A percentile compares a stretch with the other conserved stretches of the same genome.
Evolutionary conservation across 495 filamentous ascomycete species (phyloP).

Genomic region (Daldinia grandis): DNA sequence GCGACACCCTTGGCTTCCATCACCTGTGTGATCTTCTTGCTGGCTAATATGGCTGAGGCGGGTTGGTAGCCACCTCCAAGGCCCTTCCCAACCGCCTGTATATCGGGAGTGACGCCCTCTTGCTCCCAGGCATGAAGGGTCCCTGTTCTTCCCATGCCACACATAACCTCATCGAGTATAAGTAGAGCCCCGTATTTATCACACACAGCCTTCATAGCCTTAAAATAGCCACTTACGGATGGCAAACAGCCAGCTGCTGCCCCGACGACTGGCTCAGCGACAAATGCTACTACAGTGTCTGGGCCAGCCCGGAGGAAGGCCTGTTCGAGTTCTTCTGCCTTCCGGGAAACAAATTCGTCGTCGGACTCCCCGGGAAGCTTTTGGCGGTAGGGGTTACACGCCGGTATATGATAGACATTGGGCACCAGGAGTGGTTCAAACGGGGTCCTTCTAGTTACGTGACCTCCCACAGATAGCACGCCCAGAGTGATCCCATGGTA

Average conservation of each 20-base stretch:
- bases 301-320: conserved; percentile 78
- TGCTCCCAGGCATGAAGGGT: conserved; percentile 74
- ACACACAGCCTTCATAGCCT: conserved; percentile 72
- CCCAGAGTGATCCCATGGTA: conserved; percentile 82
- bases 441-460: conserved; percentile 66
- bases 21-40: conserved; percentile 58
- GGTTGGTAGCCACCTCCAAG: conserved; percentile 68
- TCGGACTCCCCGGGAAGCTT: conserved; percentile 46
- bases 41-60: conserved; percentile 63
- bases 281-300: conserved; percentile 76
- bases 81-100: conserved; percentile 66
- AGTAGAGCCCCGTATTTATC: conserved; percentile 76
- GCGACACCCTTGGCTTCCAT: conserved; percentile 50
- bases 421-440: conserved; percentile 71
- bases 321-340: conserved; percentile 72
- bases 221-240: conserved; percentile 72
- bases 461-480: conserved; percentile 69
- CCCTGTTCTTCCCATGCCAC: conserved; percentile 76
- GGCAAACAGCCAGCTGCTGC: conserved; percentile 73
- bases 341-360: conserved; percentile 59
- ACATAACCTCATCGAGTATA: conserved; percentile 83
- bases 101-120: conserved; percentile 64
- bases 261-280: conserved; percentile 74
- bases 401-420: conserved; percentile 70
- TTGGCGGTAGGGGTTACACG: conserved; percentile 64